Evolutionary conservation across 139 green algal genomes (phyloP), one percentile per base, ranked within the genome.

Genomic region (Tetradesmus lagerheimii): DNA sequence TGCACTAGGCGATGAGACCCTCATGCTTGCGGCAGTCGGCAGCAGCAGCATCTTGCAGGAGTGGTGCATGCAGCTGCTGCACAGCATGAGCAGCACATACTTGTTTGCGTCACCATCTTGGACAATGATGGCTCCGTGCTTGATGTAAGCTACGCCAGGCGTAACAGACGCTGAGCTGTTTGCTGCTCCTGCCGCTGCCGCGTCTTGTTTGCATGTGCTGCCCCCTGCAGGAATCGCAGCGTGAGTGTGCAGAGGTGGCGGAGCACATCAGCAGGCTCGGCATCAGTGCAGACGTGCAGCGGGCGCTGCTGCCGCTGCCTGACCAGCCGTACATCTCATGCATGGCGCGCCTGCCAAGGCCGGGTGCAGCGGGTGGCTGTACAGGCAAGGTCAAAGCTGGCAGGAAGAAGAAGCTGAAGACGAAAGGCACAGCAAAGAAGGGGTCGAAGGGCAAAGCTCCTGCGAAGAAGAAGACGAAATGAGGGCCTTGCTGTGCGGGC

Each of bases 271-370:
- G 2, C 12, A n/a, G 47, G 23, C 64, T 80, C 18, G 83, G 83
- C 31, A 14, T 88, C 18, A 29, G 16, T 23, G 62, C 12, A 9
- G 64, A 80, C 2, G 64, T 43, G 37, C 64, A 39, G 41, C 37
- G 37, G 9, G 83, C 83, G 38, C 64, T 88, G 62, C 71, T 88
- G 64, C 83, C 83, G 8, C 9, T 64, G 29, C 83, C 83, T n/a
- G 83, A 88, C 47, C 38, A 67, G 64, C 57, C 62, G 1, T 88
- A 88, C 62, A 88, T 80, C n/a, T n/a, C 43, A 18, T 62, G 38
- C 27, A 31, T 88, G 37, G 83, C 83, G 25, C 41, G 39, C 11
- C 78, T 84, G 41, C 78, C 78, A 31, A 15, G 37, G 18, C 76
- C 35, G 14, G 37, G 16, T n/a, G 18, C 57, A 15, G 23, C 57